These are phyloP conservation scores for Fennellomyces sp. DNA, from an alignment of 371 early-diverging fungal genomes.

Conservation along the genomic window DNA sequence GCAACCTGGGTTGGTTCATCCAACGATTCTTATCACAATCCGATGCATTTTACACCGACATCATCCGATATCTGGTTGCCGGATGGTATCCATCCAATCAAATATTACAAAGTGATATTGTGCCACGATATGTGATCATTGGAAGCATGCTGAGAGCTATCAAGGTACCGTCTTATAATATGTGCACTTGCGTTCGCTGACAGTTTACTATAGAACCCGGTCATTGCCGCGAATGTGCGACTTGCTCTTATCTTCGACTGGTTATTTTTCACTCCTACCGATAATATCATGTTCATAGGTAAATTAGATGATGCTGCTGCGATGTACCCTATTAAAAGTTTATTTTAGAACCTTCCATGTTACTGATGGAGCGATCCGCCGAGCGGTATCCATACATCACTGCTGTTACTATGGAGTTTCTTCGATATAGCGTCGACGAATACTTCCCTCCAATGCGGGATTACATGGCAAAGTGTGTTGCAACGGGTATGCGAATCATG, in stretches of 20 bases:
- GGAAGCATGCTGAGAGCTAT: slow-evolving; percentile 63
- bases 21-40: slow-evolving; percentile 61
- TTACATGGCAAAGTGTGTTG: slow-evolving; percentile 53
- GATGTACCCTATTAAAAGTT: not conserved
- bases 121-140: slow-evolving; percentile 78
- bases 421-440: slow-evolving; percentile 58
- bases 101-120: slow-evolving; percentile 72
- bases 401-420: slow-evolving; percentile 64
- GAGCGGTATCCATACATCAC: slow-evolving; percentile 72
- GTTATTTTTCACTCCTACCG: slow-evolving; percentile 70
- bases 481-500: slow-evolving; percentile 58
- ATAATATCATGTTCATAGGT: slow-evolving; percentile 83
- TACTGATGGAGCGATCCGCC: slow-evolving; percentile 72
- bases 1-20: slow-evolving; percentile 72
- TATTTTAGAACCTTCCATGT: slow-evolving; percentile 68
- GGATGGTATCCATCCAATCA: slow-evolving; percentile 82
- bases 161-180: slow-evolving; percentile 37
- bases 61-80: slow-evolving; percentile 79
- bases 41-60: slow-evolving; percentile 66
- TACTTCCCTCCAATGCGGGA: slow-evolving; percentile 60
- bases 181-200: not conserved
- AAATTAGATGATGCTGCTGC: not conserved
- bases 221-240: slow-evolving; percentile 68
- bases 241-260: slow-evolving; percentile 79
- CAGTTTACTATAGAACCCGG: slow-evolving; percentile 33